These are phyloP conservation scores for Nicotiana knightiana DNA, from an alignment of 257 asterid species.

Conservation along the genomic window DNA sequence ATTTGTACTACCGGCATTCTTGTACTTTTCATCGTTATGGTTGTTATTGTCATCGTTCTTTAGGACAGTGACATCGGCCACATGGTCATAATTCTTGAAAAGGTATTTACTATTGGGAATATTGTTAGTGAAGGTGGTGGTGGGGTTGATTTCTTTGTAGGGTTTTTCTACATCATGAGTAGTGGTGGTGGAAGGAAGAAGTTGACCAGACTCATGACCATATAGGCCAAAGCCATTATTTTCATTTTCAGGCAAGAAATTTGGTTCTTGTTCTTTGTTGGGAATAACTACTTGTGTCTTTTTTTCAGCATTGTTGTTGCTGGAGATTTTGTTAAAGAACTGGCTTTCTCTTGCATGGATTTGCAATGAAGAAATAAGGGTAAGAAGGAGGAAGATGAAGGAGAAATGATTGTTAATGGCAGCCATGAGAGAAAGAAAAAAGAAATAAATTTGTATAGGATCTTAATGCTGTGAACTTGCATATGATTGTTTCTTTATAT, in stretches of 20 bases:
- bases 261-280: constrained; percentile 19
- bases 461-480: too few species aligned
- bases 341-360: constrained; percentile 70
- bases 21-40: background rate
- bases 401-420: constrained; percentile 26
- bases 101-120: constrained; percentile 34
- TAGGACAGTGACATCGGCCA: constrained; percentile 52
- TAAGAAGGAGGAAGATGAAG: constrained; percentile 41
- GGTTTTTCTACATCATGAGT: too few species aligned
- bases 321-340: constrained; percentile 58
- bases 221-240: background rate
- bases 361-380: constrained; percentile 7
- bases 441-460: background rate
- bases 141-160: too few species aligned
- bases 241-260: constrained; percentile 44
- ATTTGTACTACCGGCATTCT: too few species aligned
- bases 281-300: background rate
- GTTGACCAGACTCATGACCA: too few species aligned
- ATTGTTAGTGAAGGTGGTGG: too few species aligned
- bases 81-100: constrained; percentile 69
- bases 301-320: background rate
- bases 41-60: constrained; percentile 8
- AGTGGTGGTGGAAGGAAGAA: too few species aligned
- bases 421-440: constrained; percentile 33
- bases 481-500: too few species aligned